phyloP scores from a whole-genome alignment of 345 rosid species.

The Erysimum cheiranthoides region DNA sequence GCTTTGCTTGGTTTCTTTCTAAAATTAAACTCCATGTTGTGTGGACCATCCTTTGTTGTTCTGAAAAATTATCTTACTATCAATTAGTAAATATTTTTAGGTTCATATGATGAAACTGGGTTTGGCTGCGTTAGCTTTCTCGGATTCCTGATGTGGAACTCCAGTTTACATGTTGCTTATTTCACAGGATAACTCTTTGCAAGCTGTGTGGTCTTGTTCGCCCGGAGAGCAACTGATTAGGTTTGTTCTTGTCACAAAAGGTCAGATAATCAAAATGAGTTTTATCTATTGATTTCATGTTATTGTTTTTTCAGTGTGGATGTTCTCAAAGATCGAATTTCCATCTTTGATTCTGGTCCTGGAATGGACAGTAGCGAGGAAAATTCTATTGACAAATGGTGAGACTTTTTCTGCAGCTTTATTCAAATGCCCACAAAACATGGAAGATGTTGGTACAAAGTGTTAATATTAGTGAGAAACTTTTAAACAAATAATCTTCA shows the following conservation, averaged over 20 bases:
- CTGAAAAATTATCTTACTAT: neutral
- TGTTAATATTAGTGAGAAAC: neutral
- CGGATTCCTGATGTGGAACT: neutral
- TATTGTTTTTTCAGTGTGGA: constrained; percentile 55
- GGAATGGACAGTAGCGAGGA: constrained; percentile 64
- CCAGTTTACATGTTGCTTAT: neutral
- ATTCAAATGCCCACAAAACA: neutral
- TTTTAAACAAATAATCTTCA: neutral
- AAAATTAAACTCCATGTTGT: neutral
- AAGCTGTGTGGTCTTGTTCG: constrained; percentile 70
- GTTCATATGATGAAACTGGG: neutral
- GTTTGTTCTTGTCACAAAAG: constrained; percentile 42
- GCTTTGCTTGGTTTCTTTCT: neutral
- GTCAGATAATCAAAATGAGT: neutral
- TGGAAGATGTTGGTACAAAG: neutral
- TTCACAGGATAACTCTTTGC: constrained; percentile 76
- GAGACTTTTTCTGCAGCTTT: constrained; percentile 6
- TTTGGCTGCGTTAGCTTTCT: neutral
- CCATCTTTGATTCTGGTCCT: constrained; percentile 74
- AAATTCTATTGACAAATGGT: constrained; percentile 73
- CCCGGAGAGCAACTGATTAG: constrained; percentile 53
- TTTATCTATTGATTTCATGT: constrained; percentile 3
- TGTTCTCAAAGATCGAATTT: constrained; percentile 51
- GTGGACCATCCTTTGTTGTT: neutral
- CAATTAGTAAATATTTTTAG: neutral